Evolutionary conservation across 495 filamentous ascomycete genomes (phyloP), one percentile per base, ranked within the genome.

Genomic region (Terfezia claveryi): DNA sequence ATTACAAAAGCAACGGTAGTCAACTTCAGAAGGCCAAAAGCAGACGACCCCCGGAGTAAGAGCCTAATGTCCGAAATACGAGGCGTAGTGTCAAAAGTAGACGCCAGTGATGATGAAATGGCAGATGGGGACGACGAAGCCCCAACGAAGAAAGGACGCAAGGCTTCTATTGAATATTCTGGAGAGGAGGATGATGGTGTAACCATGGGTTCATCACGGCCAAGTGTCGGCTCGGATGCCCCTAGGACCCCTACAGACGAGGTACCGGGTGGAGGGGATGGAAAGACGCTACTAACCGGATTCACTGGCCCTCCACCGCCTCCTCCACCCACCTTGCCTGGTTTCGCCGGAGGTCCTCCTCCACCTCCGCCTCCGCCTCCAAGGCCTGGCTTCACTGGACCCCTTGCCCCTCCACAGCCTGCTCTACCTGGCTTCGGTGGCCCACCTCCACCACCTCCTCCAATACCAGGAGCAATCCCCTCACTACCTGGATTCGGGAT

Each of bases 161-260:
- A 46, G 41, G 17, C 14, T 46, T 14, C 41, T 2, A 8, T 46
- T 46, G 58, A 55, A 10, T 52, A 58, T 23, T 62, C 62, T 10
- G 69, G 68, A 54, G 56, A 57, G 10, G 72, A 71, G 37, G 74
- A 69, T 37, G 82, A 84, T 61, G 83, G 81, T 38, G 73, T 85
- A 54, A 85, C 85, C 7, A 85, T 83, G 52, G 83, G 81, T 12
- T 76, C 81, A 10, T 83, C 82, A 11, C 83, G 85, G 67, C 82
- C 83, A 36, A 81, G 83, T 65, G 66, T 83, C 57, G 81, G 85
- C 57, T 80, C 82, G 4, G 72, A 81, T 55, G 72, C 76, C 12
- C 83, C 83, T 4, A 76, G 78, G 57, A 87, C 82, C 4, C 82
- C 83, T 10, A 73, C 71, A 38, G 83, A 86, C 64, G 73, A 73